Percentiles rank a stretch among this genome's conserved stretches.
phyloP scores from a whole-genome alignment of 352 stramenopile species.

The Plasmopara viticola region DNA sequence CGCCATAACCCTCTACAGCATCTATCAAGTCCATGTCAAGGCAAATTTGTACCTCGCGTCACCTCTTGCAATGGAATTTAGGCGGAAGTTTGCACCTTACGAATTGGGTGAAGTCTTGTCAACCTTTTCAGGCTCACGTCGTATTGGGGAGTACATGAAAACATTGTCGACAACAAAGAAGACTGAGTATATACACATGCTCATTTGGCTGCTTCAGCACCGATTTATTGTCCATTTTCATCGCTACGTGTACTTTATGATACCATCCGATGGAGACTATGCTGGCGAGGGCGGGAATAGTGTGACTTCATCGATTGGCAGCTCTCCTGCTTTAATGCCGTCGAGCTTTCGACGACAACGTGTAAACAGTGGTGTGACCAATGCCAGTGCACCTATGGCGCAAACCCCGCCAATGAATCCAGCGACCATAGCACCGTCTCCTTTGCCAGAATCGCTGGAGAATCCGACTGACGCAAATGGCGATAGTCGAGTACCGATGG shows the following conservation, averaged over 20 bases:
- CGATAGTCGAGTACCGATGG: slow-evolving; percentile 14
- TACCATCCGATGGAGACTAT: slow-evolving; percentile 58
- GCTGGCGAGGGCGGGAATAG: slow-evolving; percentile 20
- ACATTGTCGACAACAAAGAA: slow-evolving; percentile 57
- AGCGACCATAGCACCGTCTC: slow-evolving; percentile 15
- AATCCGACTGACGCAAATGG: slow-evolving; percentile 11
- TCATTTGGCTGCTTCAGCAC: slow-evolving; percentile 82
- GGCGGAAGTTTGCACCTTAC: slow-evolving; percentile 59
- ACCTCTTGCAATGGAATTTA: slow-evolving; percentile 59
- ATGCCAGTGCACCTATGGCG: slow-evolving; percentile 18
- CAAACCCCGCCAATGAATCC: slow-evolving; percentile 27
- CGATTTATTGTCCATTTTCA: slow-evolving; percentile 82
- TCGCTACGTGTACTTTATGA: slow-evolving; percentile 85
- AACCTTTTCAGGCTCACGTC: slow-evolving; percentile 59
- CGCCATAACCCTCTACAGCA: slow-evolving; percentile 80
- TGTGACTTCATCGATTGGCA: slow-evolving; percentile 15
- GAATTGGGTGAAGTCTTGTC: slow-evolving; percentile 69
- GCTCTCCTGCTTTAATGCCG: slow-evolving; percentile 24
- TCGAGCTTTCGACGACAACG: slow-evolving; percentile 24
- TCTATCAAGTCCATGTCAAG: slow-evolving; percentile 73
- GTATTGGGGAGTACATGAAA: slow-evolving; percentile 80
- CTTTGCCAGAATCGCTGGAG: slow-evolving; percentile 8
- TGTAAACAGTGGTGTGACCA: slow-evolving; percentile 24
- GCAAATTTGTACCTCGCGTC: slow-evolving; percentile 46
- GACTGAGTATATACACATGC: slow-evolving; percentile 82